Evolutionary conservation across 306 rosid genomes (phyloP), one percentile per base, ranked within the genome.

Genomic region (Adenanthera pavonina): DNA sequence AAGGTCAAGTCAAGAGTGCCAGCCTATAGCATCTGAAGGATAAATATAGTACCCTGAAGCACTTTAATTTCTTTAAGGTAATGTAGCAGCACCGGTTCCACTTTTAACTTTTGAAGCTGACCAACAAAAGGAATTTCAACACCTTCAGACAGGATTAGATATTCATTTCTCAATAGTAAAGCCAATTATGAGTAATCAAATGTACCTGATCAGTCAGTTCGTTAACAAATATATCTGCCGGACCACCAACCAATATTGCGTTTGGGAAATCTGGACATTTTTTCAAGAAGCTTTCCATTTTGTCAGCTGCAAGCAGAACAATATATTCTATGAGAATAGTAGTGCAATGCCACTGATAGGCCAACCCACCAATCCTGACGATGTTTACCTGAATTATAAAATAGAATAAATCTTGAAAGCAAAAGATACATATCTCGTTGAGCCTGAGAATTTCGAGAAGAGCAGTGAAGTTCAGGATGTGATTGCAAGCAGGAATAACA

Each of bases 31-130:
- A 44, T 65, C 74, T 47, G 30, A 62, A 51, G 78, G 78, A 79
- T 75, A 60, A 60, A 67, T 75, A 76, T 16, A 64, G 72, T 91
- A 92, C 99, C 99, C 82, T 83, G 92, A 57, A 96, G 97, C 83
- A 85, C 90, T 84, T 57, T 89, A 34, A 96, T 88, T 69, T 89
- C 89, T 47, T 93, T 91, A 41, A 96, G 91, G 89, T 96, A 96
- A 86, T 96, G 98, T 71, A 96, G 85, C 75, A 96, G 89, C 67
- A 91, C 99, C 11, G 98, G 99, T 89, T 96, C 99, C 86, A 94
- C 94, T 86, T 96, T 96, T 54, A 96, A 83, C 90, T 94, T 96
- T 75, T 85, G 99, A 84, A 96, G 94, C 99, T 96, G 97, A 78
- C 12, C 84, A 66, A 70, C 46, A 64, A 49, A 84, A 83, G n/a